These are phyloP conservation scores for Ogataea sp. DNA, from an alignment of 805 yeast genomes.

Conservation along the genomic window DNA sequence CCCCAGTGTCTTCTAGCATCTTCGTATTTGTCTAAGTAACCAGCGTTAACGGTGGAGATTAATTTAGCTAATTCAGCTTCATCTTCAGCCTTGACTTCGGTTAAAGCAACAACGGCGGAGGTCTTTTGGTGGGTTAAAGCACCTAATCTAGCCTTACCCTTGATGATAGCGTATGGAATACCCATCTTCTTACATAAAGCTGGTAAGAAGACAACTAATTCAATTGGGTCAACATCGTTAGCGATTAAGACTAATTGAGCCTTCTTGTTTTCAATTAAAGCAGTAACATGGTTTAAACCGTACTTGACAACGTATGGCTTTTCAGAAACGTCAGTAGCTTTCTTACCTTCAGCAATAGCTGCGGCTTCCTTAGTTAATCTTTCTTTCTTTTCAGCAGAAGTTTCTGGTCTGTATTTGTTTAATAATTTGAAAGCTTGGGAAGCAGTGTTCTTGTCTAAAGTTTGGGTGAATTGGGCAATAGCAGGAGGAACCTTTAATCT, in stretches of 20 bases:
- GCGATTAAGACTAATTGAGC: slow-evolving; percentile 93
- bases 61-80: slow-evolving; percentile 88
- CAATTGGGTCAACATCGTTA: slow-evolving; percentile 97
- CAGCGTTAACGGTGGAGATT: slow-evolving; percentile 83
- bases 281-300: slow-evolving; percentile 97
- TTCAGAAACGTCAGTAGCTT: slow-evolving; percentile 90
- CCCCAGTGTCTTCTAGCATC: slow-evolving; percentile 98
- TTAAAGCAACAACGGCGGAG: slow-evolving; percentile 90
- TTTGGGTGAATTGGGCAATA: slow-evolving; percentile 87
- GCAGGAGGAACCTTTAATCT: slow-evolving; percentile 98
- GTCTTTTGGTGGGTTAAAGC: slow-evolving; percentile 94
- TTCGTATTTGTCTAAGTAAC: slow-evolving; percentile 88
- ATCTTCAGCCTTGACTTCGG: slow-evolving; percentile 88
- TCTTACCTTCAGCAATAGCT: slow-evolving; percentile 95
- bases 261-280: slow-evolving; percentile 94
- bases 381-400: slow-evolving; percentile 93
- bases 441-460: slow-evolving; percentile 97
- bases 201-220: slow-evolving; percentile 90
- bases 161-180: slow-evolving; percentile 93
- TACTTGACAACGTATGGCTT: slow-evolving; percentile 93
- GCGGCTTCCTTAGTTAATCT: slow-evolving; percentile 97
- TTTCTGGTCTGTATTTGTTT: slow-evolving; percentile 98
- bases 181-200: slow-evolving; percentile 98
- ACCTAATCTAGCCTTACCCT: slow-evolving; percentile 97
- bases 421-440: slow-evolving; percentile 90